phyloP scores from a whole-genome alignment of 2,329 filamentous ascomycete genomes.

The Ilyonectria destructans region DNA sequence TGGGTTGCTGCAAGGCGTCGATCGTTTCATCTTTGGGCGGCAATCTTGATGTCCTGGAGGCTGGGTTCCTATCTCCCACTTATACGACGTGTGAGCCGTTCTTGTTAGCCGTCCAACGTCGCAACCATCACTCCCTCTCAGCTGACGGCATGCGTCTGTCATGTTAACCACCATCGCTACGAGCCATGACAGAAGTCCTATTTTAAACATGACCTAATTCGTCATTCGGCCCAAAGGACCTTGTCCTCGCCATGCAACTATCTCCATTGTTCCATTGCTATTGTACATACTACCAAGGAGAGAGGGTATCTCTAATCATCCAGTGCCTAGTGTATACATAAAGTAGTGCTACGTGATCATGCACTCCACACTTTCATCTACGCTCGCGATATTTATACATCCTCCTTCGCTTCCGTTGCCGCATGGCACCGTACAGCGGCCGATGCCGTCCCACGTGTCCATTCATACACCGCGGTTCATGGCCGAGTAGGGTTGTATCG shows the following conservation, averaged over 20 bases:
- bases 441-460: constrained; percentile 18
- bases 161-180: constrained; percentile 1
- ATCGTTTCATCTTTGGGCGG: constrained; percentile 9
- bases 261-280: neutral
- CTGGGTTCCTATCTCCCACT: constrained; percentile 8
- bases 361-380: constrained; percentile 25
- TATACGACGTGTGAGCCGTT: constrained; percentile 8
- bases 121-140: constrained; percentile 5
- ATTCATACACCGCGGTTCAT: constrained; percentile 38
- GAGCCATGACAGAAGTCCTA: neutral
- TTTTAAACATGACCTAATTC: neutral
- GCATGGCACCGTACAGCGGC: constrained; percentile 32
- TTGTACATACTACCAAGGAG: constrained; percentile 19
- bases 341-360: constrained; percentile 22
- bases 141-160: constrained; percentile 11
- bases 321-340: neutral
- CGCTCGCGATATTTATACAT: constrained; percentile 38
- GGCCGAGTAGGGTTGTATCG: constrained; percentile 59
- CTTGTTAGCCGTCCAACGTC: neutral
- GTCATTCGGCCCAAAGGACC: neutral
- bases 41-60: neutral
- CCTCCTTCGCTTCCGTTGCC: constrained; percentile 36
- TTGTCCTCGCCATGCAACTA: neutral
- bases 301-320: constrained; percentile 19
- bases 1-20: constrained; percentile 11